Percentiles rank a stretch among this genome's conserved stretches.
phyloP scores from a whole-genome alignment of 1,139 yeast genomes.

The Diutina pseudorugosa region DNA sequence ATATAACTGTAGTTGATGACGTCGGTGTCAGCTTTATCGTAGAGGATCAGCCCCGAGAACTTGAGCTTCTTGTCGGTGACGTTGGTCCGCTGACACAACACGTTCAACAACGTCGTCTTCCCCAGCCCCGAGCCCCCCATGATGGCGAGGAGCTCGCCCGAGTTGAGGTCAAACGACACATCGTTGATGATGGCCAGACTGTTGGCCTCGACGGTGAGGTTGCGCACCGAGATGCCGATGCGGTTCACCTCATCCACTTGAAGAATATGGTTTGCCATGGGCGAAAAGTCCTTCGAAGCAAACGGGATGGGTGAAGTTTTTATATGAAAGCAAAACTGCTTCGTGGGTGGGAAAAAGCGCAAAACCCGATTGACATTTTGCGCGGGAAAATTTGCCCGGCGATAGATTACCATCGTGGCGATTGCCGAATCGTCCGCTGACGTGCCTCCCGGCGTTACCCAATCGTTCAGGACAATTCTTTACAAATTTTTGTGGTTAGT shows the following conservation, averaged over 20 bases:
- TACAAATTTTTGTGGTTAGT: too few species aligned
- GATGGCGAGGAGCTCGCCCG: conserved; percentile 59
- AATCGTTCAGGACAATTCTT: too few species aligned
- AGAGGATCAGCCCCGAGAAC: conserved; percentile 40
- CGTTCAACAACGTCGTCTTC: conserved; percentile 69
- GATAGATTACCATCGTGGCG: not conserved
- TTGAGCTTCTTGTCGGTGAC: conserved; percentile 16
- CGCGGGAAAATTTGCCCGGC: not conserved
- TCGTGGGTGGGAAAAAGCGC: not conserved
- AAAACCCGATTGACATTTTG: not conserved
- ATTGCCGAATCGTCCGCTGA: not conserved
- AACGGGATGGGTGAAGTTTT: not conserved
- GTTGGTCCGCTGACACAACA: conserved; percentile 50
- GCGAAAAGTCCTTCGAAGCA: not conserved
- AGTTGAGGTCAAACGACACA: conserved; percentile 42
- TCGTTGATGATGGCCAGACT: conserved; percentile 19
- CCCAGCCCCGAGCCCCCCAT: conserved; percentile 97
- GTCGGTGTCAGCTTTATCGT: conserved; percentile 12
- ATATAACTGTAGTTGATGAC: conserved; percentile 51
- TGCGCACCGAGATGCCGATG: conserved; percentile 19
- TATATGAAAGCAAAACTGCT: not conserved
- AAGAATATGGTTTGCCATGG: not conserved
- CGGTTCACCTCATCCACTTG: conserved; percentile 7
- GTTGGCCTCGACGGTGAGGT: conserved; percentile 20
- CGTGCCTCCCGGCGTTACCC: too few species aligned